Base-by-base conservation (phyloP, 805 yeast species). In the Candida quercuum region DNA sequence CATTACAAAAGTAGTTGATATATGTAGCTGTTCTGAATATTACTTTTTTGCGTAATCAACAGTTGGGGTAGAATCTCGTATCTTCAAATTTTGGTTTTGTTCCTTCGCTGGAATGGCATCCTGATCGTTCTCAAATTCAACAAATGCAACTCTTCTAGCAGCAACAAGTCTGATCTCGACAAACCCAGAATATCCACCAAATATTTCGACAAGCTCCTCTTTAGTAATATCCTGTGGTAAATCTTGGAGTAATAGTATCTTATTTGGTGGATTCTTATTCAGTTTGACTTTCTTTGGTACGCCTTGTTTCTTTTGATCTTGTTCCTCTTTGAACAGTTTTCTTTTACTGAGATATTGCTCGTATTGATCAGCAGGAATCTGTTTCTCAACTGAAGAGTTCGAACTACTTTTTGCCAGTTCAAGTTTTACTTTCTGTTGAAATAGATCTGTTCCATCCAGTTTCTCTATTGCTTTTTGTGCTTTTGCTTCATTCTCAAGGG, bases 141-240 rank as follows among this genome's bases (percentile, higher is more conserved):
- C 71, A 58, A 91, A 83, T 10, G 93, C 94, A 32, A 91, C 72
- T 27, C 74, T 74, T 31, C 86, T 70, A 6, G 79, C 74, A 3
- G 72, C 67, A 20, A 91, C 87, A 26, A 78, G 60, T 37, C 94
- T 74, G 2, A 81, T 64, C 46, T 81, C 85, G 11, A 74, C 60
- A 44, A 82, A 81, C 0, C 95, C 96, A 1, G 66, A 61, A 43
- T 52, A 72, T 4, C 56, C 51, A 3, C 62, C 66, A 53, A 86
- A 88, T 1, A 67, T 45, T 0, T 48, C 60, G 4, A 54, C 56
- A 7, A 88, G 58, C 4, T 61, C 64, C 0, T 63, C 67, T 12
- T 58, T 49, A 2, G 70, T 54, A 3, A 66, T 52, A 13, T 56
- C 68, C 3, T 52, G 51, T 0, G 88, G 80, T 33, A 88, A 57